Base-by-base conservation (phyloP, 2,329 filamentous ascomycete genomes). In the Chaetomium strumarium region DNA sequence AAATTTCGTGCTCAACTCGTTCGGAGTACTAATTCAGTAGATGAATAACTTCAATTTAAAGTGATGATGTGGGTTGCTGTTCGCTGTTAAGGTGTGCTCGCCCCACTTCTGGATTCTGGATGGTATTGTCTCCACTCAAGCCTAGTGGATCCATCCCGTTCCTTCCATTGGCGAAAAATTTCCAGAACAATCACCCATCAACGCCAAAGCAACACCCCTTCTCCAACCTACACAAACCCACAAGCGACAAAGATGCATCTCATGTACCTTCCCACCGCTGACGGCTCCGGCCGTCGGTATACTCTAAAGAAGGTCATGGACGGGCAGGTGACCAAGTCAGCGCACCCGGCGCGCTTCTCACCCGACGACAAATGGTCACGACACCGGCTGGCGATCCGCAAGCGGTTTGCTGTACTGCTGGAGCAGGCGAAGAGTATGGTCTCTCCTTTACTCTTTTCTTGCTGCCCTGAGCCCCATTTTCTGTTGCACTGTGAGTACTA, bases 291-390 rank as follows among this genome's bases (percentile, higher is more conserved):
- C 50, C 56, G 52, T 16, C 51, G 51, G 39, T 99, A 97, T 80
- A 97, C 93, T 44, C 83, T 97, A 61, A 92, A 96, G 76, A 96
- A 97, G 77, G 82, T 95, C 62, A 76, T 80, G 64, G 78, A 84
- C 63, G 86, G 87, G 67, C 83, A 90, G 68, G 89, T 96, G 67
- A 95, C 92, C 70, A 96, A 95, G 79, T 93, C 88, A 49, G 93
- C 93, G 52, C 92, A 97, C 75, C 92, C 93, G 43, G 93, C 93
- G 40, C 82, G 93, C 63, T 99, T 97, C 79, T 96, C 90, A 43
- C 93, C 93, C 59, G 93, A 99, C 74, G 93, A 99, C 79, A 96
- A 96, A 79, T 97, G 95, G 81, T 96, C 90, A 66, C 88, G 90
- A 68, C 92, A 97, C 75, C 84, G 93, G 63, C 90, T 97, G 46